Evolutionary conservation across 768 basidiomycete genomes (phyloP), one percentile per base, ranked within the genome.

Genomic region (Lactifluus volemus): DNA sequence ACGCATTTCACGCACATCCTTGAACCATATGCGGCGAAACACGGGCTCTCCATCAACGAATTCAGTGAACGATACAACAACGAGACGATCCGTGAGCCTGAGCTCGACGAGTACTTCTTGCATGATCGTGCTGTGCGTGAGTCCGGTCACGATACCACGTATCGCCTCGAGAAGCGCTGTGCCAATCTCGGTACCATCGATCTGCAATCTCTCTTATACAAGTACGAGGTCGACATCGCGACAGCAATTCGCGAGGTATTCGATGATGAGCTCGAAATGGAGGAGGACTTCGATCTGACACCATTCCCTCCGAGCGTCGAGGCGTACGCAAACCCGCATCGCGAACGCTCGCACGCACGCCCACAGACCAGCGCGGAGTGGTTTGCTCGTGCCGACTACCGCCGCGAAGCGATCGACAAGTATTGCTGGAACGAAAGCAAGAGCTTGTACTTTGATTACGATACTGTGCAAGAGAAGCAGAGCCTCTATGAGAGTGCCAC

Each of bases 211-310:
- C 78, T 99, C 70, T 77, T 99, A 49, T 99, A 96, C 84, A 99
- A 99, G 79, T 98, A 98, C 68, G 96, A 99, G 73, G 82, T 93
- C 61, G 96, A 99, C 70, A 98, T 99, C 63, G 97, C 92, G n/a
- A 95, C 92, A 10, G 93, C 94, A 29, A 98, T 99, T 70, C 84
- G 87, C 59, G 93, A 97, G 71, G 86, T 97, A 61, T 98, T 98
- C 68, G 90, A 89, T 68, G 94, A 95, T 70, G 84, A 90, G 72
- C 77, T 99, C 55, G 89, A 95, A 55, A 73, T 99, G 56, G 92
- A 94, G 55, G 92, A 98, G 67, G 92, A 95, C 60, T 99, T 98
- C 72, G 78, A 84, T 2, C 78, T 99, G 51, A 83, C 91, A 11
- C 91, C 96, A 1, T 98, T 95, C 84, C 96, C 96, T 65, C 91